Percentiles rank a stretch among this genome's conserved stretches.
Evolutionary conservation across 1,284 basidiomycete genomes (phyloP).

Genomic region (Pisolithus thermaeus): DNA sequence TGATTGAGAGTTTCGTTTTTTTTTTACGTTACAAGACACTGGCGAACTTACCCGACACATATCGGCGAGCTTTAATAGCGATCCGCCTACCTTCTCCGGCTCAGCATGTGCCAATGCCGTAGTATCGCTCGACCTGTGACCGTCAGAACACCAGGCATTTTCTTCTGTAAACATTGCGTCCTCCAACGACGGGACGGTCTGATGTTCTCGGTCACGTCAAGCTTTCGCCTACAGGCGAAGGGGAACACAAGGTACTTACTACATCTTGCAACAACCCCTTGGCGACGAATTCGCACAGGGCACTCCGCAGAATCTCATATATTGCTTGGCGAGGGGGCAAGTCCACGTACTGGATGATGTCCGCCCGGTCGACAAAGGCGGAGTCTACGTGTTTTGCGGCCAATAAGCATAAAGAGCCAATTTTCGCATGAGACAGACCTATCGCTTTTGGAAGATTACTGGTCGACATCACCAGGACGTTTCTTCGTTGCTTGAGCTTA

Average conservation of each 20-base stretch:
- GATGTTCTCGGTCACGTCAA: slow-evolving; percentile 10
- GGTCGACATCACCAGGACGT: slow-evolving; percentile 94
- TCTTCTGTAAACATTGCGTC: slow-evolving; percentile 54
- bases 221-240: background rate
- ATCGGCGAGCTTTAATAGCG: slow-evolving; percentile 62
- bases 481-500: slow-evolving; percentile 88
- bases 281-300: slow-evolving; percentile 73
- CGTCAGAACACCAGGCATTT: slow-evolving; percentile 6
- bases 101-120: slow-evolving; percentile 7
- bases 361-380: slow-evolving; percentile 95
- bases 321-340: slow-evolving; percentile 86
- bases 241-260: slow-evolving; percentile 34
- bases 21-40: background rate
- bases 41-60: slow-evolving; percentile 58
- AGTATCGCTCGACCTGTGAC: slow-evolving; percentile 6
- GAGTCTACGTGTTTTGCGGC: slow-evolving; percentile 50
- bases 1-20: slow-evolving; percentile 1
- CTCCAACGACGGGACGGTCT: slow-evolving; percentile 60
- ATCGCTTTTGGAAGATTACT: slow-evolving; percentile 95
- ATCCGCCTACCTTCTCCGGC: slow-evolving; percentile 48
- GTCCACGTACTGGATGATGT: slow-evolving; percentile 94
- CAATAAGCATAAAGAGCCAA: slow-evolving; percentile 3
- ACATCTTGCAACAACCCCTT: slow-evolving; percentile 63
- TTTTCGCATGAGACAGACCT: slow-evolving; percentile 43
- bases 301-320: slow-evolving; percentile 89